Base-by-base conservation (phyloP, 2,329 filamentous ascomycete species). In the Sporothrix sp. region DNA sequence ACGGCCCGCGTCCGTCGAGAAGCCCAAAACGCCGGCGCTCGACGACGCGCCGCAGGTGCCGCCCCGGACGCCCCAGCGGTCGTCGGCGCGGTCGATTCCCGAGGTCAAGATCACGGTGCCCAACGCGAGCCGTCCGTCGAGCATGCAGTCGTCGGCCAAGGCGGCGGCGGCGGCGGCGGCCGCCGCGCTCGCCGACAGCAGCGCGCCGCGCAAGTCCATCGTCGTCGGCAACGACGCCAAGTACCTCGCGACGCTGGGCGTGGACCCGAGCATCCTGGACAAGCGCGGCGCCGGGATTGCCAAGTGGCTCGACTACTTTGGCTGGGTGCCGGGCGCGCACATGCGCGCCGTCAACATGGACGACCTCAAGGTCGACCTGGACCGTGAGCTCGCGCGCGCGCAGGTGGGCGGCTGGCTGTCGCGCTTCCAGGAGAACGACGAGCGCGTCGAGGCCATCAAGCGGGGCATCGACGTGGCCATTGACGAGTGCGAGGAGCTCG, bases 381-480 rank as follows among this genome's bases (percentile, higher is more conserved):
- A 91, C 48, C 81, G 89, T 55, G 90, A 96, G 63, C 79, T 96
- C 52, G 88, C 89, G 57, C 86, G 88, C 58, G 85, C 91, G 2
- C 91, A 96, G 68, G 90, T 90, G 45, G 91, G 88, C 51, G 90
- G 87, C 54, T 97, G 91, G 90, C 74, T 97, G 43, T 84, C 85
- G 46, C 84, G 91, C 54, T 77, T 84, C 57, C 73, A 91, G 58
- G 86, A 93, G 58, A 89, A 95, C 60, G 91, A 97, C 63, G 89
- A 93, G 55, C 81, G 91, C 52, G 85, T 96, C 2, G 84, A 88
- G 52, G 85, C 86, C 23, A 87, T 98, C 58, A 89, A 91, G 60
- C 79, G 73, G 52, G 82, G 95, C 50, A 83, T 98, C 50, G 91
- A 98, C 62, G 76, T 84, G 56, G 86, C 89, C n/a, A 89, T 98